Evolutionary conservation across 441 rosid genomes (phyloP).

Genomic region (Heliophila coronopifolia): DNA sequence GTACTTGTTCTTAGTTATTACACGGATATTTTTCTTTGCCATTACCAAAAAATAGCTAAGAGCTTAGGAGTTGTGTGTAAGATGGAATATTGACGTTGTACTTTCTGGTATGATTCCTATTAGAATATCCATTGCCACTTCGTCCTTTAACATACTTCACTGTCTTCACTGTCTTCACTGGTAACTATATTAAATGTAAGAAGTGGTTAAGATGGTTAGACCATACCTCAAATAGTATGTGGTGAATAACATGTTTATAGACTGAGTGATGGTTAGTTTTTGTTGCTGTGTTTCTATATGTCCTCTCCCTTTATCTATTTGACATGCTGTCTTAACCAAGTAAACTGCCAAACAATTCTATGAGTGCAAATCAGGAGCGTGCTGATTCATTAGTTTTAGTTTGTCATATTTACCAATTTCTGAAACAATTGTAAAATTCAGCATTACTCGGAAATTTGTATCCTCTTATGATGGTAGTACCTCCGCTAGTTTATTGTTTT

Average conservation of each 20-base stretch:
- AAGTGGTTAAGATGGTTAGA: conserved; percentile 5
- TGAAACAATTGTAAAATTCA: not conserved
- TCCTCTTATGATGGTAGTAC: not conserved
- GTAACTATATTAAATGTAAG: too few relatives aligned
- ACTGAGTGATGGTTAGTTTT: conserved; percentile 2
- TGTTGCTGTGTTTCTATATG: not conserved
- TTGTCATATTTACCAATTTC: conserved; percentile 8
- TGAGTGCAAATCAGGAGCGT: conserved; percentile 9
- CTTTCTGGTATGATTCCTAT: conserved; percentile 10
- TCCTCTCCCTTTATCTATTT: not conserved
- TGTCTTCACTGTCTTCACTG: too few relatives aligned
- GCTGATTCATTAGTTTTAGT: conserved; percentile 5
- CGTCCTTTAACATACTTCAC: not conserved
- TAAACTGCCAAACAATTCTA: conserved; percentile 2
- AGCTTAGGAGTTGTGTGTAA: conserved; percentile 16
- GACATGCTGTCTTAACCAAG: not conserved
- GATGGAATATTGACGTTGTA: conserved; percentile 3
- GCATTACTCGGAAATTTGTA: conserved; percentile 1
- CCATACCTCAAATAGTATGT: not conserved
- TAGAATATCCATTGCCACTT: conserved; percentile 5
- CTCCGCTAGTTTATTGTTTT: conserved; percentile 7
- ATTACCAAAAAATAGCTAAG: conserved; percentile 4
- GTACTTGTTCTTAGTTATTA: conserved; percentile 5
- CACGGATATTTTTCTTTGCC: conserved; percentile 15
- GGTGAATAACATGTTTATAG: not conserved